Evolutionary conservation across 73 alveolate genomes (phyloP).

Genomic region (Paramecium sonneborni): DNA sequence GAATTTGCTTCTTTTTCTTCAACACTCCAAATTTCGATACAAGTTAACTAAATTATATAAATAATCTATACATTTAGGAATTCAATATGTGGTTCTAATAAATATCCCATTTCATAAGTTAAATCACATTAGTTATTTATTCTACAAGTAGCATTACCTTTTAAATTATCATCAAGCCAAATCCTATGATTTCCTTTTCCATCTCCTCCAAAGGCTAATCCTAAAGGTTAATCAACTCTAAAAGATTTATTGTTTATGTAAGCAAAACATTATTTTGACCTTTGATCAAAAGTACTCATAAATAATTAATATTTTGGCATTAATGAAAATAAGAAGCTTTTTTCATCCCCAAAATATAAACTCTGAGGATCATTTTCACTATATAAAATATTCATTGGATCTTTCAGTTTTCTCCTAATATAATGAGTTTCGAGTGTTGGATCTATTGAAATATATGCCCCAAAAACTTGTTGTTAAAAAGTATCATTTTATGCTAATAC

Average conservation of each 20-base stretch:
- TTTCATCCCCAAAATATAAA: slow-evolving; percentile 42
- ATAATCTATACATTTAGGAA: not conserved
- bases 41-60: not conserved
- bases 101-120: slow-evolving; percentile 52
- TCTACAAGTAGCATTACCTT: not conserved
- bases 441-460: slow-evolving; percentile 44
- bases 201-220: slow-evolving; percentile 56
- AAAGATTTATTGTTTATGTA: not conserved
- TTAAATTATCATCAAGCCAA: slow-evolving; percentile 39
- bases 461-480: slow-evolving; percentile 14
- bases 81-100: slow-evolving; percentile 50
- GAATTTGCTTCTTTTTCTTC: not conserved
- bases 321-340: slow-evolving; percentile 33
- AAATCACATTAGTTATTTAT: slow-evolving; percentile 34
- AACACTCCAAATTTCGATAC: slow-evolving; percentile 49
- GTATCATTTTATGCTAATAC: slow-evolving; percentile 40
- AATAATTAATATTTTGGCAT: slow-evolving; percentile 23
- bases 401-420: slow-evolving; percentile 33
- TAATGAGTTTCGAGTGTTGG: slow-evolving; percentile 41
- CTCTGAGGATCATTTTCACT: not conserved
- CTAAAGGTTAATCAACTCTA: not conserved
- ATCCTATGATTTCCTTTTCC: slow-evolving; percentile 45
- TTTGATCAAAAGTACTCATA: slow-evolving; percentile 34
- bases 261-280: slow-evolving; percentile 49
- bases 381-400: slow-evolving; percentile 38